Evolutionary conservation across 768 basidiomycete genomes (phyloP), one percentile per base, ranked within the genome.

Genomic region (Leccinum incarnatum): DNA sequence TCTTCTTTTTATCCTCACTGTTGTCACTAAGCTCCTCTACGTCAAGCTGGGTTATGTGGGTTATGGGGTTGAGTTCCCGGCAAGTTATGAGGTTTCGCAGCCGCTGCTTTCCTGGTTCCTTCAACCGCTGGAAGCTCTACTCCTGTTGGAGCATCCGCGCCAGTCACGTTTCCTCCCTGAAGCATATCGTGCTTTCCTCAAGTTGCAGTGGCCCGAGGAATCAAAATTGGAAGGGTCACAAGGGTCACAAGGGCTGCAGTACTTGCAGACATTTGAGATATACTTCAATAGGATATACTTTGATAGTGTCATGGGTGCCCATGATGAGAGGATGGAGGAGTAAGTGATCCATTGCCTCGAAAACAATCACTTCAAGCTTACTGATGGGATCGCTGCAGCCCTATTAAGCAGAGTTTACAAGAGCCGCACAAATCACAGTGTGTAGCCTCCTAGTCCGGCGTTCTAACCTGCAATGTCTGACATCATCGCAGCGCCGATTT

Each of bases 191-290:
- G 42, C 46, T 15, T 57, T 57, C 23, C 42, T 52, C 21, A 51
- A 36, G 32, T n/a, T 57, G 25, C 12, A 47, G 30, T 57, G 51
- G 56, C 17, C 30, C 3, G 56, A 57, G 34, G 42, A 53, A 8
- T 47, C 40, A 2, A 57, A 53, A 17, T 36, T 53, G 12, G 42
- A 52, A n/a, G 23, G 23, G 23, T 27, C 25, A 7, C 25, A 27
- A 27, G 25, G 25, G 25, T 21, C 8, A 4, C 21, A 57, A 14
- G 50, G 32, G n/a, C 11, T 47, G 5, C 51, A 57, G 27, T 57
- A 53, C 25, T 57, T 40, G 9, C 40, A n/a, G n/a, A 57, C 56
- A 4, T 57, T 57, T n/a, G 56, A 57, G 34, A 46, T 53, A 25
- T 57, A 53, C 32, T 45, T 57, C 14, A 36, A 55, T 27, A 55